phyloP scores from a whole-genome alignment of 192 early-diverging fungal genomes.

The Jimgerdemannia lactiflua region DNA sequence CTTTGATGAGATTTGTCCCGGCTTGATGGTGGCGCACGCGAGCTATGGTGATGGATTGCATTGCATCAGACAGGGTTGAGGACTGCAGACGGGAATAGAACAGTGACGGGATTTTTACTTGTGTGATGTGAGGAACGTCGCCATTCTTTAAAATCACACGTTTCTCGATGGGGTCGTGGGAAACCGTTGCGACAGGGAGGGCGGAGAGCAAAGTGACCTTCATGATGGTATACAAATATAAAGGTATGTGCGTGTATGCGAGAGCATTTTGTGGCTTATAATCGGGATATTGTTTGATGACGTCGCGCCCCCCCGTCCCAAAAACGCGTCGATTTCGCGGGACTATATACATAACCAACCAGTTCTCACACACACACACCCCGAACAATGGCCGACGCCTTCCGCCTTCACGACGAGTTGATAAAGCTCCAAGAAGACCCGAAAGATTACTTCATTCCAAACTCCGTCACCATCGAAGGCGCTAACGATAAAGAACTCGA shows the following conservation, averaged over 20 bases:
- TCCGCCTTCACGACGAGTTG: constrained; percentile 40
- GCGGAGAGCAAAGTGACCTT: constrained; percentile 20
- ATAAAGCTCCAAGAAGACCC: constrained; percentile 38
- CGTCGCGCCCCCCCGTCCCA: background rate
- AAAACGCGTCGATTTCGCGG: too few relatives aligned
- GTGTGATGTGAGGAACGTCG: constrained; percentile 28
- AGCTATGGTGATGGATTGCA: constrained; percentile 6
- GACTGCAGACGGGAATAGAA: background rate
- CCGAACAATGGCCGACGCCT: constrained; percentile 9
- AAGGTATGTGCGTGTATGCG: constrained; percentile 32
- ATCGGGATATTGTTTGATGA: constrained; percentile 45
- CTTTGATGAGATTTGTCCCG: constrained; percentile 28
- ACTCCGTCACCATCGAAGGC: constrained; percentile 39
- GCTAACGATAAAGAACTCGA: constrained; percentile 40
- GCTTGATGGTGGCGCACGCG: constrained; percentile 32
- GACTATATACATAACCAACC: too few relatives aligned
- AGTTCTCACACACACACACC: too few relatives aligned
- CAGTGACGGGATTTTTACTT: background rate
- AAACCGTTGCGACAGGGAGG: constrained; percentile 31
- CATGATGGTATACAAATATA: constrained; percentile 32
- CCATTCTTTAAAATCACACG: constrained; percentile 30
- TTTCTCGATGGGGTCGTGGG: constrained; percentile 33
- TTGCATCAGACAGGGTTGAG: too few relatives aligned
- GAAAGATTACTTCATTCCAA: constrained; percentile 32
- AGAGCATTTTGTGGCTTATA: constrained; percentile 35